phyloP scores from a whole-genome alignment of 1,284 basidiomycete genomes.

The Irpex sp. region DNA sequence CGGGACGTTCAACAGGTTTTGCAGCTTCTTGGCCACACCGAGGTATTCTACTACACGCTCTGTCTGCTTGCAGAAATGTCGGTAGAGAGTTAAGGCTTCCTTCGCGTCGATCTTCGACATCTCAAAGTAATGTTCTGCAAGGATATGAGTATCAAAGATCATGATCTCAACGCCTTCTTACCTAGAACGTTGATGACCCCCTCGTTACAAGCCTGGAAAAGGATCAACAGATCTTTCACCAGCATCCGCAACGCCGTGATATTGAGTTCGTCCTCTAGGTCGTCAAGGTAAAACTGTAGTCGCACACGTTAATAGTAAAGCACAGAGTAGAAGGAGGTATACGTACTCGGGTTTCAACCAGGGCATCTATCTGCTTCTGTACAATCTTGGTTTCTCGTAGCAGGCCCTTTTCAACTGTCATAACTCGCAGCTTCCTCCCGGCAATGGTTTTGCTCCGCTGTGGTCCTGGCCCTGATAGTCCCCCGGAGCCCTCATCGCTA shows the following conservation, averaged over 20 bases:
- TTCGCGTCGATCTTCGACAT: conserved; percentile 93
- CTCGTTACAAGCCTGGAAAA: conserved; percentile 97
- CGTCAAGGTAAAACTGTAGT: conserved; percentile 85
- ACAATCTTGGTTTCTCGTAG: conserved; percentile 89
- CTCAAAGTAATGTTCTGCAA: conserved; percentile 93
- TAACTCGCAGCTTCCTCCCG: conserved; percentile 79
- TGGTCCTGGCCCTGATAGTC: conserved; percentile 22
- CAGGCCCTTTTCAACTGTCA: conserved; percentile 95
- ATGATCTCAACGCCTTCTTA: conserved; percentile 24
- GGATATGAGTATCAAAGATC: conserved; percentile 11
- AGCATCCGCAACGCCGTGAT: conserved; percentile 89
- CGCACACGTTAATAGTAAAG: not conserved
- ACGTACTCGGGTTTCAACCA: conserved; percentile 83
- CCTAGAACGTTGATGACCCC: conserved; percentile 96
- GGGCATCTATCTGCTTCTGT: conserved; percentile 82
- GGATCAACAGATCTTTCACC: conserved; percentile 93
- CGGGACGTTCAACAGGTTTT: conserved; percentile 88
- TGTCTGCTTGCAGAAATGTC: conserved; percentile 92
- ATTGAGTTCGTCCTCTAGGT: conserved; percentile 88
- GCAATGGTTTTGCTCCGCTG: conserved; percentile 72
- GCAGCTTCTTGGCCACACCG: conserved; percentile 86
- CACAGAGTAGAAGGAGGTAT: not conserved
- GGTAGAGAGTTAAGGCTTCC: conserved; percentile 85
- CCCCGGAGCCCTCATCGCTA: conserved; percentile 13
- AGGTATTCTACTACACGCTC: conserved; percentile 93